These are phyloP conservation scores for Danielia oregonensis DNA, from an alignment of 805 yeast genomes.

Conservation along the genomic window DNA sequence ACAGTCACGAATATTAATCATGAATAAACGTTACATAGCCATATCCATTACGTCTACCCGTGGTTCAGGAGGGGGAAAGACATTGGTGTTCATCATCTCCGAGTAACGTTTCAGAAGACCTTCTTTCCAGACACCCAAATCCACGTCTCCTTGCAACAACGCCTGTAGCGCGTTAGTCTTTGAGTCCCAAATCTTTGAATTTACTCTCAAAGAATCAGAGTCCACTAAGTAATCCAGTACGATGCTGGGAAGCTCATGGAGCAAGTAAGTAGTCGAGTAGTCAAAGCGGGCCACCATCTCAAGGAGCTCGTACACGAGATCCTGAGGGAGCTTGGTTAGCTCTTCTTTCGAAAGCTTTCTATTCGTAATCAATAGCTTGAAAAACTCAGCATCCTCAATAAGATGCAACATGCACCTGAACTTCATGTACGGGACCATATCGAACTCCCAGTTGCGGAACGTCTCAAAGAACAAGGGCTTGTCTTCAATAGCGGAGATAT, in stretches of 20 bases:
- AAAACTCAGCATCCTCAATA: conserved; percentile 4
- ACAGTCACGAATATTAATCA: not conserved
- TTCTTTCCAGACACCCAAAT: conserved; percentile 8
- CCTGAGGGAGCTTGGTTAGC: conserved; percentile 2
- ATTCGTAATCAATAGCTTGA: conserved; percentile 1
- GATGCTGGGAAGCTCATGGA: conserved; percentile 2
- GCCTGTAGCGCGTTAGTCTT: conserved; percentile 2
- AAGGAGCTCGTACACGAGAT: conserved; percentile 1
- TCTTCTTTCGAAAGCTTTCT: conserved; percentile 1
- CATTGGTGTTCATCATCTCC: conserved; percentile 7
- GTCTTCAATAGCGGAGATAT: conserved; percentile 2
- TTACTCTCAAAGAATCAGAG: conserved; percentile 1
- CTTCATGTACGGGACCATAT: not conserved
- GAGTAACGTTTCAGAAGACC: conserved; percentile 1
- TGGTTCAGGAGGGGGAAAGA: conserved; percentile 2
- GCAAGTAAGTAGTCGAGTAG: conserved; percentile 5
- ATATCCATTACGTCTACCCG: conserved; percentile 5
- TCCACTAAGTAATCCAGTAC: conserved; percentile 3
- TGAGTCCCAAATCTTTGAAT: conserved; percentile 3
- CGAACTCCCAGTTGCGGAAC: conserved; percentile 1
- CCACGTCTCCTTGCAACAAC: conserved; percentile 4
- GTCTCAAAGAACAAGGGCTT: conserved; percentile 3
- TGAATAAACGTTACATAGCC: not conserved
- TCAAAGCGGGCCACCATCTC: conserved; percentile 1
- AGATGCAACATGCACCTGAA: conserved; percentile 3